These are phyloP conservation scores for Gynostemma pentaphyllum DNA, from an alignment of 306 rosid genomes.

Conservation along the genomic window DNA sequence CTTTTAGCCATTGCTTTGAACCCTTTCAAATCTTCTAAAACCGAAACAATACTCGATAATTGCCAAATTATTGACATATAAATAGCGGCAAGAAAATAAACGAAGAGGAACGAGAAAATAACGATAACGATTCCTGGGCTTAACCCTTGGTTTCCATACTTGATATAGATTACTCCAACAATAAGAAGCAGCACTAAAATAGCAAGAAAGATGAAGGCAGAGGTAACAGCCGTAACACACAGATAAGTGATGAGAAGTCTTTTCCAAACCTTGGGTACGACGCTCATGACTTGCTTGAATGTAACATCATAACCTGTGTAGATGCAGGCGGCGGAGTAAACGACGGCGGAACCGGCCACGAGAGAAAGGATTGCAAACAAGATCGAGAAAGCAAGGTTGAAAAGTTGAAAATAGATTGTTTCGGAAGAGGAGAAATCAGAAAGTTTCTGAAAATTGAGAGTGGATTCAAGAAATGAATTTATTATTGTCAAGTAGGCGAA, in stretches of 20 bases:
- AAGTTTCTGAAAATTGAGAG: background rate
- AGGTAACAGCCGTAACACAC: background rate
- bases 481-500: slow-evolving; percentile 14
- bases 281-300: slow-evolving; percentile 8
- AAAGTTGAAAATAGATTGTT: slow-evolving; percentile 7
- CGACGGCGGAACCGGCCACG: slow-evolving; percentile 17
- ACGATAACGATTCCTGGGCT: background rate
- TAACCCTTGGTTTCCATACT: background rate
- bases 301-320: slow-evolving; percentile 13
- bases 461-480: background rate
- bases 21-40: slow-evolving; percentile 54
- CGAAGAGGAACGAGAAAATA: background rate
- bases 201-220: slow-evolving; percentile 13
- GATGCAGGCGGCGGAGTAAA: slow-evolving; percentile 18
- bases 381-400: slow-evolving; percentile 17
- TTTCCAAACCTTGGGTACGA: slow-evolving; percentile 14
- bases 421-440: slow-evolving; percentile 5
- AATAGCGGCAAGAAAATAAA: slow-evolving; percentile 24
- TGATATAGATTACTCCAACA: slow-evolving; percentile 20
- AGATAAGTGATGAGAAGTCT: slow-evolving; percentile 17
- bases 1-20: slow-evolving; percentile 56
- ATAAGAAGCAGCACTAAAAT: slow-evolving; percentile 37
- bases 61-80: slow-evolving; percentile 51
- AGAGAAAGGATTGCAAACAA: slow-evolving; percentile 16
- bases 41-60: slow-evolving; percentile 44